Base-by-base conservation (phyloP, 306 rosid species). In the Canavalia ensiformis region DNA sequence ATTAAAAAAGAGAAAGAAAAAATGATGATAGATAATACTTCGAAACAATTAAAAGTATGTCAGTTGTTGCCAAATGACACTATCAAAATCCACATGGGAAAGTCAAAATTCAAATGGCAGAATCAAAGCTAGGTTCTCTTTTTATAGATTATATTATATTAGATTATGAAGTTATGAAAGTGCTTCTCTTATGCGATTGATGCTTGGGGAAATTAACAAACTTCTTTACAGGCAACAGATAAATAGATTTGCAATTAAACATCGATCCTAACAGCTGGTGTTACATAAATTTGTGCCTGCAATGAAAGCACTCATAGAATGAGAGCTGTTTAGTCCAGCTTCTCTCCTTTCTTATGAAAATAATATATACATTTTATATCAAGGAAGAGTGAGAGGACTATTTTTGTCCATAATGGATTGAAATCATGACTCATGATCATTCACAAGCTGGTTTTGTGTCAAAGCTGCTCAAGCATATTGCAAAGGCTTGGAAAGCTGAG, bases 361-460 rank as follows among this genome's bases (percentile, higher is more conserved):
- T 68, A 67, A 4, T 82, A 88, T 88, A 29, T 88, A 87, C 94
- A 85, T 50, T 68, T 84, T 74, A 45, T 78, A 46, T 74, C 57
- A 73, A 85, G 75, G 81, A 83, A 76, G 83, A 79, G 81, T 65
- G 59, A 62, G 65, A 75, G 31, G 75, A 82, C n/a, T 5, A 60
- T 37, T 67, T 6, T 67, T 6, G 25, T 76, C 66, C 79, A 46
- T 51, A 52, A 33, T 59, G 50, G 49, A 50, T 30, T 54, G 44
- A 73, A 71, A 39, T 11, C 74, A 77, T 68, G 60, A 63, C 4
- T 65, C 50, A 42, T n/a, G 41, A 37, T 95, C 90, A 95, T 88
- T 95, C 99, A 84, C 97, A 95, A 67, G 94, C 97, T 56, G 97
- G 98, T 88, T 95, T 95, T 2, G 98, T 95, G 90, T 93, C 99